These are phyloP conservation scores for Candida saitoana DNA, from an alignment of 805 yeast genomes.

Conservation along the genomic window DNA sequence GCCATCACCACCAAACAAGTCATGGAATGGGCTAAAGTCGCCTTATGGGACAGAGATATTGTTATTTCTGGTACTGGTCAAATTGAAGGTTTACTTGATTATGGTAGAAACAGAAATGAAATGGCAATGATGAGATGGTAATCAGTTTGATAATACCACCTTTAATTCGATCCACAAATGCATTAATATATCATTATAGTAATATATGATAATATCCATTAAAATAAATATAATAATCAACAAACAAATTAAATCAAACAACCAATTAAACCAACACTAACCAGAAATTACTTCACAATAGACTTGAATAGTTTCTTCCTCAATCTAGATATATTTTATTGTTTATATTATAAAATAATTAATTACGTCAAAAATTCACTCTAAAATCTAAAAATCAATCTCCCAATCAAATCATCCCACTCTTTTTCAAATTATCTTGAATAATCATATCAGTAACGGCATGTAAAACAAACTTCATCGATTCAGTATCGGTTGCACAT, in stretches of 20 bases:
- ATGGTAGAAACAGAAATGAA: constrained; percentile 81
- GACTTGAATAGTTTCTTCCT: neutral
- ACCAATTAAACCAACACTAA: no score
- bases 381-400: no score
- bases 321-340: neutral
- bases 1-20: constrained; percentile 56
- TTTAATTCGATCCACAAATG: no score
- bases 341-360: constrained; percentile 2
- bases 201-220: neutral
- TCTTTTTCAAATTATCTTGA: constrained; percentile 72
- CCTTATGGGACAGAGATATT: constrained; percentile 79
- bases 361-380: constrained; percentile 1
- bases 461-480: constrained; percentile 84
- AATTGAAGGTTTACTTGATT: constrained; percentile 79
- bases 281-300: no score
- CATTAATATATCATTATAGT: neutral
- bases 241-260: neutral
- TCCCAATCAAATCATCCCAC: constrained; percentile 57
- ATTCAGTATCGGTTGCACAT: constrained; percentile 88
- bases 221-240: no score
- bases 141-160: no score
- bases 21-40: constrained; percentile 68
- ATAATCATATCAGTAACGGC: constrained; percentile 92
- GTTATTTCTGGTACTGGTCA: constrained; percentile 83
- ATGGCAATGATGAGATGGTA: constrained; percentile 82